These are phyloP conservation scores for Actinomucor elegans DNA, from an alignment of 371 early-diverging fungal genomes.

Conservation along the genomic window DNA sequence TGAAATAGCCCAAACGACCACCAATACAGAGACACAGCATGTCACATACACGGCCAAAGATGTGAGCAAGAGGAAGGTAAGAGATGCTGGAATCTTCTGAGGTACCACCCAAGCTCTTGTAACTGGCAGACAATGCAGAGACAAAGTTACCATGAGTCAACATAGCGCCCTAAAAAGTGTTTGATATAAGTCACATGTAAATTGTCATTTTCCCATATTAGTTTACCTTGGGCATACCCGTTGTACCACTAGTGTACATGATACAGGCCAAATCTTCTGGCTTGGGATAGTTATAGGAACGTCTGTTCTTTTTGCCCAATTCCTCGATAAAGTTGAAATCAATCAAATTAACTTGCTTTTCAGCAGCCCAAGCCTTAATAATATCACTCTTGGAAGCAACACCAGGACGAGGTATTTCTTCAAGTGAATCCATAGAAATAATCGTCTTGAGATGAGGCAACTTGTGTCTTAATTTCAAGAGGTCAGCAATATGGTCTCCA, in stretches of 20 bases:
- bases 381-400: conserved; percentile 40
- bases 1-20: conserved; percentile 77
- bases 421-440: conserved; percentile 74
- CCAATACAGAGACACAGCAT: conserved; percentile 33
- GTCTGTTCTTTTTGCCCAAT: conserved; percentile 45
- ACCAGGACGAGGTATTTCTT: conserved; percentile 38
- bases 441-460: conserved; percentile 70
- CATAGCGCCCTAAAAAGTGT: conserved; percentile 44
- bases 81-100: conserved; percentile 49
- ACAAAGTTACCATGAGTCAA: conserved; percentile 55
- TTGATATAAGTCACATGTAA: conserved; percentile 12
- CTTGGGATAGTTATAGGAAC: conserved; percentile 42
- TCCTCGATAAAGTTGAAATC: conserved; percentile 68
- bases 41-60: conserved; percentile 77
- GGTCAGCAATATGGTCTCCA: conserved; percentile 61
- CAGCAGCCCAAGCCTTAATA: conserved; percentile 55
- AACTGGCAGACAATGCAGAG: conserved; percentile 30
- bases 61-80: conserved; percentile 93
- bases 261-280: conserved; percentile 81
- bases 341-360: conserved; percentile 50
- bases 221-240: conserved; percentile 68
- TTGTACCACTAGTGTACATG: conserved; percentile 95
- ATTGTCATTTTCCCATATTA: background rate
- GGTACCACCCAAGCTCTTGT: conserved; percentile 22
- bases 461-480: conserved; percentile 55